These are phyloP conservation scores for Marvania coccoides DNA, from an alignment of 139 green algal genomes.

Conservation along the genomic window DNA sequence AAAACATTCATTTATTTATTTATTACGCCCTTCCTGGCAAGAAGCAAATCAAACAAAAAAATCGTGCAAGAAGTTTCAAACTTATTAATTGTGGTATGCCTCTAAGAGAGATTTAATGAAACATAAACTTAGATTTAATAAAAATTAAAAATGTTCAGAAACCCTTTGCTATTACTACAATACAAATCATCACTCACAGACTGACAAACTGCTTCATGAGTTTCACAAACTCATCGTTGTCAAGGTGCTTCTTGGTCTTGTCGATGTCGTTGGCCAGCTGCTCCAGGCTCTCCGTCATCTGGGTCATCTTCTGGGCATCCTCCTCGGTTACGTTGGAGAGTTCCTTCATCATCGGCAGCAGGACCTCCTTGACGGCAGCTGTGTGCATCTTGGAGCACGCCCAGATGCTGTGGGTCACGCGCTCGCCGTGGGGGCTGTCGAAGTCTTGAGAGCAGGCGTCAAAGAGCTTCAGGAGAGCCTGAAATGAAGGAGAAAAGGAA, in stretches of 20 bases:
- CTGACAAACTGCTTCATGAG: neutral
- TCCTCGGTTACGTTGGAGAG: constrained; percentile 71
- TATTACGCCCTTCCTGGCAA: too few relatives aligned
- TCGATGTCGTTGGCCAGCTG: neutral
- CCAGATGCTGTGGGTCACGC: constrained; percentile 3
- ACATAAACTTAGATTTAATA: too few relatives aligned
- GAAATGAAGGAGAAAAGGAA: too few relatives aligned
- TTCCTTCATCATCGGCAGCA: constrained; percentile 12
- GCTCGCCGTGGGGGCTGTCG: neutral
- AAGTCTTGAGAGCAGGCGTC: neutral
- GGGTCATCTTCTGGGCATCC: constrained; percentile 40
- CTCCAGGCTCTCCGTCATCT: neutral
- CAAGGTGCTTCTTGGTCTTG: constrained; percentile 22
- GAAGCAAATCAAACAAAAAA: too few relatives aligned
- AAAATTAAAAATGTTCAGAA: too few relatives aligned
- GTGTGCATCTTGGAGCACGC: constrained; percentile 10
- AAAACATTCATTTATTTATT: too few relatives aligned
- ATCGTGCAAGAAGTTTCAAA: too few relatives aligned
- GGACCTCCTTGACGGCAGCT: neutral
- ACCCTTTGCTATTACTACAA: too few relatives aligned
- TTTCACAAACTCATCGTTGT: constrained; percentile 20
- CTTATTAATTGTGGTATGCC: too few relatives aligned
- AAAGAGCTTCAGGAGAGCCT: neutral
- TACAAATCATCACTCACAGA: too few relatives aligned
- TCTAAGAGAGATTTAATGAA: too few relatives aligned